These are phyloP conservation scores for Iberis pinnata DNA, from an alignment of 345 rosid species.

Conservation along the genomic window DNA sequence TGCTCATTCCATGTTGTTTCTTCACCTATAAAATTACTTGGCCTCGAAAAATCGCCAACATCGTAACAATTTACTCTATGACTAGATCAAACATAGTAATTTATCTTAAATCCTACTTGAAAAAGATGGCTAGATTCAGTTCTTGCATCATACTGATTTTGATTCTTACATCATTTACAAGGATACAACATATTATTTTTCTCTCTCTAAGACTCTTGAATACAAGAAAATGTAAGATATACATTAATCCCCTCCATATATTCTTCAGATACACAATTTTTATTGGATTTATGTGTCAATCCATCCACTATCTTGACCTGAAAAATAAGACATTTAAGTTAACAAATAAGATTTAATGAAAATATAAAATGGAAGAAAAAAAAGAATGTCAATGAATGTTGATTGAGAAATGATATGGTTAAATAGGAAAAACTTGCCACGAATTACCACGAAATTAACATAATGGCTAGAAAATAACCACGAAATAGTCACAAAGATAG, in stretches of 20 bases:
- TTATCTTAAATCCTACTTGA: background rate
- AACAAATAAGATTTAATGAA: too few relatives aligned
- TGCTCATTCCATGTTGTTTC: too few relatives aligned
- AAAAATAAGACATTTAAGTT: background rate
- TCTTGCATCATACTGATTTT: background rate
- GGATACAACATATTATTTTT: background rate
- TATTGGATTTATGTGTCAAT: background rate
- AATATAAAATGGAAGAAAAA: too few relatives aligned
- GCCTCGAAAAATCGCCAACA: background rate
- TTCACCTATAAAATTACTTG: too few relatives aligned
- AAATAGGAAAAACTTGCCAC: too few relatives aligned
- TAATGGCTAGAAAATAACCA: too few relatives aligned
- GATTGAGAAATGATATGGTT: too few relatives aligned
- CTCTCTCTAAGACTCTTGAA: background rate
- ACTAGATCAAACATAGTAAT: background rate
- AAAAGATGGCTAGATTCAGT: background rate
- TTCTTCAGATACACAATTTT: background rate
- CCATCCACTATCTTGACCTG: background rate
- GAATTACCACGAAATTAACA: too few relatives aligned
- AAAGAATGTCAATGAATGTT: too few relatives aligned
- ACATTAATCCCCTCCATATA: background rate
- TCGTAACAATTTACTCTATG: background rate
- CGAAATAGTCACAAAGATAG: too few relatives aligned
- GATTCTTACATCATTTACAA: background rate
- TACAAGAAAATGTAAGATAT: background rate